Evolutionary conservation across 192 early-diverging fungal genomes (phyloP).

Genomic region (Phlyctochytrium planicorne): DNA sequence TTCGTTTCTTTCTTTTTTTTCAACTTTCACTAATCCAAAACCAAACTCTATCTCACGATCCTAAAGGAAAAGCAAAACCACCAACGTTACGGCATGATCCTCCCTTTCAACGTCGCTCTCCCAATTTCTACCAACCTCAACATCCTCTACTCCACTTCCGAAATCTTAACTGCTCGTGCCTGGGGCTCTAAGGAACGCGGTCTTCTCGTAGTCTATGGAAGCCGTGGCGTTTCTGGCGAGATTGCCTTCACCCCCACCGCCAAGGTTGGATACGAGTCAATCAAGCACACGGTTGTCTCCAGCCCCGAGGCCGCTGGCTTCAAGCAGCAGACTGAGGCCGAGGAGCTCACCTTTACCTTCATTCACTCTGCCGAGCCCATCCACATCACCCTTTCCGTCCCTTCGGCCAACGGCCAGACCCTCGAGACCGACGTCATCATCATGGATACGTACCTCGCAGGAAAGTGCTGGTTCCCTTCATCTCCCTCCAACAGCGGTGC

Average conservation of each 20-base stretch:
- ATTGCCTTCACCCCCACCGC: not conserved
- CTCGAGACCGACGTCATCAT: not conserved
- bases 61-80: too few species aligned
- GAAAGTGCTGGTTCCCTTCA: not conserved
- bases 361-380: not conserved
- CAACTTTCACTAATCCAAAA: too few species aligned
- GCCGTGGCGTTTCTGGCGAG: not conserved
- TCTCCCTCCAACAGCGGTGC: not conserved
- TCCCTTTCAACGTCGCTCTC: not conserved
- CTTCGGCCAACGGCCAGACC: not conserved
- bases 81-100: not conserved
- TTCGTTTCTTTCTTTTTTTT: too few species aligned
- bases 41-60: too few species aligned
- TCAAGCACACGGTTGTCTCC: not conserved
- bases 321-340: not conserved
- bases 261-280: not conserved
- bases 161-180: not conserved
- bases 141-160: not conserved
- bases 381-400: not conserved
- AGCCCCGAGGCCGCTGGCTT: not conserved
- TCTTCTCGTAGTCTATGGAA: not conserved
- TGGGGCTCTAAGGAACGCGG: not conserved
- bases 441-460: not conserved
- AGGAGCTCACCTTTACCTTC: not conserved
- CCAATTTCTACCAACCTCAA: not conserved